Percentiles rank a stretch among this genome's conserved stretches.
Evolutionary conservation across 2,329 filamentous ascomycete species (phyloP).

Genomic region (Arthrobotrys megalospora): DNA sequence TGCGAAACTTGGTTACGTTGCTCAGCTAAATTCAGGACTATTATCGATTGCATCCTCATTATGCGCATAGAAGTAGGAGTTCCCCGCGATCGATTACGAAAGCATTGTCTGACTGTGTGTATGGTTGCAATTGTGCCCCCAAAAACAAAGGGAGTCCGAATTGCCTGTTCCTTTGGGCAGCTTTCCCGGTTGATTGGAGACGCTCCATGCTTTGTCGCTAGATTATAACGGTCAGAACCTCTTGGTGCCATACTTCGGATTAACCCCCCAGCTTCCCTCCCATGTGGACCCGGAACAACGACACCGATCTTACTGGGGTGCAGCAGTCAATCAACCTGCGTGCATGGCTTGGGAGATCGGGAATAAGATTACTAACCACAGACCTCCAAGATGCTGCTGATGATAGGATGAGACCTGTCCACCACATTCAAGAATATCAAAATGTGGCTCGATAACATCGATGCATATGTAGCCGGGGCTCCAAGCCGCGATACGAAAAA

Average conservation of each 20-base stretch:
- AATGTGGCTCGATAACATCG: constrained; percentile 48
- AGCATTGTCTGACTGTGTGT: constrained; percentile 15
- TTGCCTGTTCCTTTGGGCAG: constrained; percentile 38
- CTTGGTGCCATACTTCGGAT: constrained; percentile 60
- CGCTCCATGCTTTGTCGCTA: constrained; percentile 59
- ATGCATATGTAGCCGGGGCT: constrained; percentile 20
- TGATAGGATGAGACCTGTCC: constrained; percentile 30
- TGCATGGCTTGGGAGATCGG: constrained; percentile 57
- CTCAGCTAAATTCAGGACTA: constrained; percentile 2
- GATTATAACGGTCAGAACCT: constrained; percentile 53
- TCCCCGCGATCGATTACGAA: constrained; percentile 26
- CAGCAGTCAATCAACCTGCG: constrained; percentile 42
- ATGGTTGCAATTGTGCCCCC: constrained; percentile 3
- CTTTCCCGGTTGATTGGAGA: constrained; percentile 59
- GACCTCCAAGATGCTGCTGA: constrained; percentile 35
- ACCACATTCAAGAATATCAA: constrained; percentile 24
- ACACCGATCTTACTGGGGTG: constrained; percentile 60
- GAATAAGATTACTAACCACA: constrained; percentile 57
- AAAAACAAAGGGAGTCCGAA: constrained; percentile 9
- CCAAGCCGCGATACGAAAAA: constrained; percentile 45
- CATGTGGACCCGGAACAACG: constrained; percentile 61
- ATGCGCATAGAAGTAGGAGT: constrained; percentile 37
- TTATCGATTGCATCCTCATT: constrained; percentile 18
- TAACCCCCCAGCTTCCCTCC: constrained; percentile 61
- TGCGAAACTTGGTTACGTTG: constrained; percentile 48